phyloP scores from a whole-genome alignment of 345 rosid species.

The Euphorbia lathyris region DNA sequence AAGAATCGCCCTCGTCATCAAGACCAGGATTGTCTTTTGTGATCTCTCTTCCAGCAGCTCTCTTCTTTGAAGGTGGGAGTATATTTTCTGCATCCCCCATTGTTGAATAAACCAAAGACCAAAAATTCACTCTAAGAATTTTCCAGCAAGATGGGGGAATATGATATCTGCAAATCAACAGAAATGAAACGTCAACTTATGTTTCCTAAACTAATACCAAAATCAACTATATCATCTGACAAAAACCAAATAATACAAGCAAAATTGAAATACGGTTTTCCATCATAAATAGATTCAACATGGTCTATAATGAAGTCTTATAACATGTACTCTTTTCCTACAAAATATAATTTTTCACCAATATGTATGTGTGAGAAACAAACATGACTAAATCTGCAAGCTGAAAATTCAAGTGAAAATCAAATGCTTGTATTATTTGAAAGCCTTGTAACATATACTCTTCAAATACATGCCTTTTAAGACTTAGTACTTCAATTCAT shows the following conservation, averaged over 20 bases:
- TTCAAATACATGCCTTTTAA: background rate
- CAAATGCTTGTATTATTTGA: too few species aligned
- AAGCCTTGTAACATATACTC: too few species aligned
- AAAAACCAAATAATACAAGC: background rate
- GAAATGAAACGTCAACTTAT: background rate
- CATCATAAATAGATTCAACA: background rate
- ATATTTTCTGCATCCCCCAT: constrained; percentile 80
- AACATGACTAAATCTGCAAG: background rate
- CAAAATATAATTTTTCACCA: background rate
- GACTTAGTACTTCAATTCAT: background rate
- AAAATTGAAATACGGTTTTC: background rate
- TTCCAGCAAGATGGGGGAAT: background rate
- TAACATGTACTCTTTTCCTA: too few species aligned
- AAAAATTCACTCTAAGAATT: background rate
- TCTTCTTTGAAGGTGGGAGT: constrained; percentile 90
- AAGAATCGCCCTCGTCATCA: constrained; percentile 73
- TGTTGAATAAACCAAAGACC: background rate
- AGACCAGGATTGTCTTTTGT: constrained; percentile 77
- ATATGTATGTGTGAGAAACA: background rate
- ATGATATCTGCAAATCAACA: constrained; percentile 10
- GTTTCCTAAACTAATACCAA: background rate
- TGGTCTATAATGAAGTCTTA: background rate
- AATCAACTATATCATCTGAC: background rate
- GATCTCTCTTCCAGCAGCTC: constrained; percentile 88
- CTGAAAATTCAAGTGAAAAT: background rate